Base-by-base conservation (phyloP, 129 eudicot species). In the Flaveria robusta region DNA sequence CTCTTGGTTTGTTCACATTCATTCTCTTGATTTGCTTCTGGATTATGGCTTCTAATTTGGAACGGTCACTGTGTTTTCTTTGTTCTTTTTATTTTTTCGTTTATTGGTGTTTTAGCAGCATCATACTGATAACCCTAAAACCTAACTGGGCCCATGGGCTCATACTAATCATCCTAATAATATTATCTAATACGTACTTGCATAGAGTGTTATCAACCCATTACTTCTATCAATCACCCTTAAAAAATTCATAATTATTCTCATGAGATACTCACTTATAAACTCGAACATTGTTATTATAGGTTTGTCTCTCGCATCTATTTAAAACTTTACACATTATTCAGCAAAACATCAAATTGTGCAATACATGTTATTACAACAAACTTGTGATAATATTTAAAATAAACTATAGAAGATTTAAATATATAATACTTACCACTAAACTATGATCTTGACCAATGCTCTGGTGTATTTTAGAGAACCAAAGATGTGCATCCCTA, bases 251-350 rank as follows among this genome's bases (percentile, higher is more conserved):
- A 5, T 19, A 3, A 64, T 12, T 4, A 45, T 63, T 3, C 19
- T 63, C 23, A 31, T 63, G 2, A 64, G 37, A 8, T 64, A 64
- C 13, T 31, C 46, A 7, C 45, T 14, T 0, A 15, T 31, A 3
- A 0, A 64, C 3, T 64, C 69, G 1, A 64, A 15, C 16, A 7
- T 5, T 6, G 19, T 27, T 0, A 64, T 31, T 4, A 13, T 64
- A 1, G 13, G 69, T 16, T 31, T 31, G 7, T 64, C 69, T 8
- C 46, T 64, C 0, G 3, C 46, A 15, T 64, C 46, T 4, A 31
- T 64, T 62, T 0, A 64, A 1, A 27, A 64, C 69, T 23, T 64
- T 10, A 64, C 69, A 64, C 69, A 12, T 64, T 64, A 14, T 64
- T 64, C 1, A 64, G 20, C 12, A 29, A 5, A 1, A 64, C 9